Evolutionary conservation across 305 asterid genomes (phyloP).

Genomic region (Fraxinus floribunda): DNA sequence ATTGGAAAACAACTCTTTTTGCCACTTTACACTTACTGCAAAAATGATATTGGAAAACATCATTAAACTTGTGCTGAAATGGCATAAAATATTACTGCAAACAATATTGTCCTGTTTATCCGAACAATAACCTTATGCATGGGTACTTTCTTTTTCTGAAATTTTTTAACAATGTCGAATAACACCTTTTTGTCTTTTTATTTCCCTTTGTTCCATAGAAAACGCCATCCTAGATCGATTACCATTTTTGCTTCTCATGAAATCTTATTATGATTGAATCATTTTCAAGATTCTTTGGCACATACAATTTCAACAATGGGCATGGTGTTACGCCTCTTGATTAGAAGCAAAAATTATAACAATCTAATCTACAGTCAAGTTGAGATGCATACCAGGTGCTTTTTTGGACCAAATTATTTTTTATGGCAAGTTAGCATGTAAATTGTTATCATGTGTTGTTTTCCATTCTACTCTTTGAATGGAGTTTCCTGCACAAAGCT

Average conservation of each 20-base stretch:
- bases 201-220: not conserved
- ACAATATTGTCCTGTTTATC: not conserved
- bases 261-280: not conserved
- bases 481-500: not conserved
- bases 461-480: not conserved
- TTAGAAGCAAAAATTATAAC: not conserved
- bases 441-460: not conserved
- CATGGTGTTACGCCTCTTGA: not conserved
- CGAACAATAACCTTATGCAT: not conserved
- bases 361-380: not conserved
- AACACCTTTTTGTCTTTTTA: not conserved
- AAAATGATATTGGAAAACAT: constrained; percentile 14
- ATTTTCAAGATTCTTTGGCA: not conserved
- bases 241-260: not conserved
- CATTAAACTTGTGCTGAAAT: not conserved
- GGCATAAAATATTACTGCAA: not conserved
- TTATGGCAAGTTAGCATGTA: not conserved
- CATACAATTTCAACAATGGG: not conserved
- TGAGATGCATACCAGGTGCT: not conserved
- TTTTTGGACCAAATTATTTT: not conserved
- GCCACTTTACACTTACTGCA: constrained; percentile 99
- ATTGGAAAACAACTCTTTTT: constrained; percentile 67
- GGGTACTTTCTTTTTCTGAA: not conserved
- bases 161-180: not conserved
- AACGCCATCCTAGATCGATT: not conserved